Evolutionary conservation across 2,329 filamentous ascomycete species (phyloP).

Genomic region (Epichloe aotearoae): DNA sequence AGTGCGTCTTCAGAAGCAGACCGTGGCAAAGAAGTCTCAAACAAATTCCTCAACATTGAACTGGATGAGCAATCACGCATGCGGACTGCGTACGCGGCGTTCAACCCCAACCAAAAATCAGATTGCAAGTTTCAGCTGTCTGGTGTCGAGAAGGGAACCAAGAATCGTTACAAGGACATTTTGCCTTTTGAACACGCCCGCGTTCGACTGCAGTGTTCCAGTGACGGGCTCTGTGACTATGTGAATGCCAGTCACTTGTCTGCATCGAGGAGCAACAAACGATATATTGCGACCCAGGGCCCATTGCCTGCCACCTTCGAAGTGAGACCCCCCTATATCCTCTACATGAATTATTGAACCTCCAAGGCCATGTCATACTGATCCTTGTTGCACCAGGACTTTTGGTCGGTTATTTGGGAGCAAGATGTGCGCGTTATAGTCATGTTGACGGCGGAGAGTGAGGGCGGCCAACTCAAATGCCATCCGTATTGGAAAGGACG

Average conservation of each 20-base stretch:
- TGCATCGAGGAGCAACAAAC: slow-evolving; percentile 69
- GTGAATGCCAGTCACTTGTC: slow-evolving; percentile 87
- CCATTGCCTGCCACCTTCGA: slow-evolving; percentile 86
- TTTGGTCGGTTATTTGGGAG: slow-evolving; percentile 97
- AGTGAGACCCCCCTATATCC: slow-evolving; percentile 37
- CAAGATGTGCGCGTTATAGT: slow-evolving; percentile 90
- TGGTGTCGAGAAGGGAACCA: slow-evolving; percentile 84
- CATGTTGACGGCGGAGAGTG: slow-evolving; percentile 89
- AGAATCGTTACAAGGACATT: slow-evolving; percentile 97
- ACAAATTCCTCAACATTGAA: slow-evolving; percentile 76
- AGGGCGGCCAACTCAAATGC: slow-evolving; percentile 88
- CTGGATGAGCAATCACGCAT: slow-evolving; percentile 81
- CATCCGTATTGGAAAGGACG: slow-evolving; percentile 82
- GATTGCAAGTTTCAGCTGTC: slow-evolving; percentile 54
- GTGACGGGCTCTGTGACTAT: slow-evolving; percentile 69
- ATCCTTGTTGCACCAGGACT: slow-evolving; percentile 48
- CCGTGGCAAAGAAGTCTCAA: slow-evolving; percentile 66
- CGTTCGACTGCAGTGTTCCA: slow-evolving; percentile 61
- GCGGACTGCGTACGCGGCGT: slow-evolving; percentile 56
- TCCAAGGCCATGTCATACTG: background rate
- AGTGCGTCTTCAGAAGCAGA: slow-evolving; percentile 53
- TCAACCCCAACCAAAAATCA: slow-evolving; percentile 24
- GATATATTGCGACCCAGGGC: slow-evolving; percentile 91
- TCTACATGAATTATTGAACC: background rate
- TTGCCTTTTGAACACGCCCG: slow-evolving; percentile 90